These are phyloP conservation scores for Pseudocercospora crystallina DNA, from an alignment of 2,329 filamentous ascomycete species.

Conservation along the genomic window DNA sequence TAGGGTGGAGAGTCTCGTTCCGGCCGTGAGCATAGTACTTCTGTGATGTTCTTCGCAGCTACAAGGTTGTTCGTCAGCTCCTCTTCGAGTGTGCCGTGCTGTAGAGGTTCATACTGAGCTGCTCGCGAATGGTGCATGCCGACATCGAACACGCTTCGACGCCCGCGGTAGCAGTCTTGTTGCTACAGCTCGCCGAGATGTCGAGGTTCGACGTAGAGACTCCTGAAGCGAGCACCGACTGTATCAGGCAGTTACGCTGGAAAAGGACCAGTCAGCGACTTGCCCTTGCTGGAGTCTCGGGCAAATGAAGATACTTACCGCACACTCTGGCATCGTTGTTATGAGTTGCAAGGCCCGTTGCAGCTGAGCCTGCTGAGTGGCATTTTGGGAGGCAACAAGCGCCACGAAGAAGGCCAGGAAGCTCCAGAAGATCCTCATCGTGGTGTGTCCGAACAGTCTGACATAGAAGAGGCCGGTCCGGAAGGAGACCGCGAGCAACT, in stretches of 20 bases:
- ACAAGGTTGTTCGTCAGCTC: neutral
- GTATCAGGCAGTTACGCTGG: slow-evolving; percentile 16
- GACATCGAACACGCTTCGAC: slow-evolving; percentile 10
- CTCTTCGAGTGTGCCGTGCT: neutral
- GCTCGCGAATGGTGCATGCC: slow-evolving; percentile 15
- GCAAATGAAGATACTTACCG: too few species aligned
- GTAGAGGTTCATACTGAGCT: slow-evolving; percentile 12
- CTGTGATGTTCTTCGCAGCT: slow-evolving; percentile 23
- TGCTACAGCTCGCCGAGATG: slow-evolving; percentile 15
- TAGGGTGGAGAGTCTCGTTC: slow-evolving; percentile 5
- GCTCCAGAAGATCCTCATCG: slow-evolving; percentile 16
- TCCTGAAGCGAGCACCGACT: slow-evolving; percentile 13
- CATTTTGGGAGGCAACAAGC: slow-evolving; percentile 11
- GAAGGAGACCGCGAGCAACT: neutral
- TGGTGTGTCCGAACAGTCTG: neutral
- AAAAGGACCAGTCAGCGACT: neutral
- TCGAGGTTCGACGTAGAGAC: slow-evolving; percentile 10
- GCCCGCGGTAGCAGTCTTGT: slow-evolving; percentile 13
- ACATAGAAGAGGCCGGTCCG: too few species aligned
- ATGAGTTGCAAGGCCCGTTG: slow-evolving; percentile 10
- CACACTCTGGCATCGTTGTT: slow-evolving; percentile 17
- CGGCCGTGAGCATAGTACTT: slow-evolving; percentile 13
- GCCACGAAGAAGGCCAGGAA: slow-evolving; percentile 10
- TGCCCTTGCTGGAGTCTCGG: neutral
- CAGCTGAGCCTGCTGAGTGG: slow-evolving; percentile 10